Base-by-base conservation (phyloP, 225 moss, liverwort and hornwort species). In the Pseudoscleropodium purum region DNA sequence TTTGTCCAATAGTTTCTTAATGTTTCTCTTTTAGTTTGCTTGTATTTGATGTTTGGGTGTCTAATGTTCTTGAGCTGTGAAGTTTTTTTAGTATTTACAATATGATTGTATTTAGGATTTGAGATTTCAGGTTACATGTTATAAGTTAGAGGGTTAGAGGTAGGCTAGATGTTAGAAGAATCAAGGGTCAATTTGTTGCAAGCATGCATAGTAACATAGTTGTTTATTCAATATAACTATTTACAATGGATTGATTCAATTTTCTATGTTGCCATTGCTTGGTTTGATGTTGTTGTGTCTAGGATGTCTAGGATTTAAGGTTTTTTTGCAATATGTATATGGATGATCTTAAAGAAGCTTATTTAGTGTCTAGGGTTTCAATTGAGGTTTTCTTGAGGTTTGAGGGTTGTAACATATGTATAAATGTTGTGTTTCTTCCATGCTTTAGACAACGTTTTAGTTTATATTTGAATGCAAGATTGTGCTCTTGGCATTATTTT, bases 1-100 rank as follows among this genome's bases (percentile, higher is more conserved):
- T n/a, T 45, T 6, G 6, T n/a, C 2, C 21, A n/a, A 68, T 4
- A 3, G 0, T 23, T 68, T 68, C 2, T 2, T 68, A 0, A n/a
- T 37, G 21, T 37, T 36, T 67, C 0, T 9, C 6, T 67, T 36
- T 5, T 36, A 18, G 2, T 67, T 67, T 19, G 3, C 1, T 67
- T 67, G 5, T 36, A 6, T 67, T 67, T 36, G 10, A 15, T 54
- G 18, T 54, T 54, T 6, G 54, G 4, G 17, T 54, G 16, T 5
- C 15, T 54, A 54, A 34, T 66, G 12, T 21, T 37, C 12, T 37
- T 37, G 21, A 37, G 0, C 10, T 68, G 11, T 37, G 11, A 68
- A 37, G 2, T 6, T 37, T 68, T 68, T 68, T 3, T 68, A 6
- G 11, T 37, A 0, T 68, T 21, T 11, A 6, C 6, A 17, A 16